Base-by-base conservation (phyloP, 768 basidiomycete species). In the Fomitopsis serialis region DNA sequence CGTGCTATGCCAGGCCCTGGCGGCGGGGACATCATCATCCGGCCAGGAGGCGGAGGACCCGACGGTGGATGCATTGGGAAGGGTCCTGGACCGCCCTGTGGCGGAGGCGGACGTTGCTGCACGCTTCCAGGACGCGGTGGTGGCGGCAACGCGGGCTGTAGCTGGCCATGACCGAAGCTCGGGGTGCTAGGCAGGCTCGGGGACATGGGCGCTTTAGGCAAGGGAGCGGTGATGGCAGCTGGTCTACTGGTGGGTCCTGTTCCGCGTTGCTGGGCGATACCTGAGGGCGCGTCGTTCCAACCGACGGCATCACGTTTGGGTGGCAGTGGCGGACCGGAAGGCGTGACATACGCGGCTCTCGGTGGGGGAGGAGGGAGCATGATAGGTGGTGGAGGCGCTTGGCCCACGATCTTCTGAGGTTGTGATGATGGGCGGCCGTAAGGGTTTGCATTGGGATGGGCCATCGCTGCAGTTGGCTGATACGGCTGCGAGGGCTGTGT, bases 271-370 rank as follows among this genome's bases (percentile, higher is more conserved):
- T 78, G 66, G 9, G 72, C 64, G 15, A 73, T 59, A 12, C 81
- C 57, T 6, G 74, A 65, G 0, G 92, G 93, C 0, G 92, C 84
- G 68, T 98, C 95, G 62, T 98, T 98, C 93, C 94, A 98, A 0
- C 92, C 92, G 15, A 85, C 81, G 27, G 84, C 84, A 47, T 87
- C 87, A 25, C 73, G 72, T 55, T 75, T 75, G 19, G 68, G 63
- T 7, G 87, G 80, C 1, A 81, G 76, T 44, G 77, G 73, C 1
- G 70, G 68, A 1, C 66, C 70, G 37, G 68, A 70, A n/a, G 72
- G 66, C 7, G 67, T 61, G 1, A 64, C 58, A 32, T 66, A 78
- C 42, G 81, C 76, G 2, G 77, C 77, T 10, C 78, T 78, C 2
- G 69, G 63, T 11, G 68, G 60, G 22, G 58, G 58, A 36, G 60